Evolutionary conservation across 345 rosid genomes (phyloP).

Genomic region (Populus nigra): DNA sequence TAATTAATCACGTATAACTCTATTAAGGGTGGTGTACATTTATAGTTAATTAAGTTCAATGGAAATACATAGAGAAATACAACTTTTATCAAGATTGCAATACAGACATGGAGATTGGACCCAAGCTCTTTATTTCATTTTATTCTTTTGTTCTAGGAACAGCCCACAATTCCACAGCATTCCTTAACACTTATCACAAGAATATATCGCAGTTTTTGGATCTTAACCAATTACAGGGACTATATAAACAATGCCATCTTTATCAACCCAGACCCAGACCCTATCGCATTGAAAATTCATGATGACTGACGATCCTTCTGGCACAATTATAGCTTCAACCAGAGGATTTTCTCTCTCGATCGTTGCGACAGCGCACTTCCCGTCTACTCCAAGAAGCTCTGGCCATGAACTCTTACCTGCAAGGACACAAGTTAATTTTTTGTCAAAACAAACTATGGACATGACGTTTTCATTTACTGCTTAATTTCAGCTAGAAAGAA

Average conservation of each 20-base stretch:
- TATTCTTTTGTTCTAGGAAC: too few relatives aligned
- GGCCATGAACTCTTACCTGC: conserved; percentile 29
- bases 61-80: too few relatives aligned
- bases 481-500: too few relatives aligned
- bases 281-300: neutral
- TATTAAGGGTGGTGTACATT: too few relatives aligned
- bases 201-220: neutral
- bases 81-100: too few relatives aligned
- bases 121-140: too few relatives aligned
- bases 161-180: too few relatives aligned
- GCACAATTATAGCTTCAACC: conserved; percentile 5
- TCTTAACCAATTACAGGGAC: conserved; percentile 12
- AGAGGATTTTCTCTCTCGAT: conserved; percentile 22
- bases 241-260: neutral
- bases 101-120: too few relatives aligned
- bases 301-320: neutral
- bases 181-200: too few relatives aligned
- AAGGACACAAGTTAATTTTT: neutral
- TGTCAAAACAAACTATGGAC: neutral
- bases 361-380: neutral
- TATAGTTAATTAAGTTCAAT: too few relatives aligned
- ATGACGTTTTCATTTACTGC: neutral
- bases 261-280: conserved; percentile 19
- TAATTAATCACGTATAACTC: too few relatives aligned
- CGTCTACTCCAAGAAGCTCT: conserved; percentile 5